phyloP scores from a whole-genome alignment of 257 asterid species.

The Ligustrum vulgare region DNA sequence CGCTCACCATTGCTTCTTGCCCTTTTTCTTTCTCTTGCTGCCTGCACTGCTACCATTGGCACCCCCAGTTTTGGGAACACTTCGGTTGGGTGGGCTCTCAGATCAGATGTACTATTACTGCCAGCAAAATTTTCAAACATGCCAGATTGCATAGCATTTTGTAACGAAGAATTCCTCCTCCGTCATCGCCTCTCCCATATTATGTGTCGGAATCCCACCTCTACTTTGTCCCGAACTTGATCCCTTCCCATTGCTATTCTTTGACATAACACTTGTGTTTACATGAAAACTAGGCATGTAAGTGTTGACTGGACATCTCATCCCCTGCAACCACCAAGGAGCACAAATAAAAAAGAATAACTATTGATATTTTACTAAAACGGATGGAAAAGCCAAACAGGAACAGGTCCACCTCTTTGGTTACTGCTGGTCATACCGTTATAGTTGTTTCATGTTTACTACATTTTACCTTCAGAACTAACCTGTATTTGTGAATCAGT shows the following conservation, averaged over 20 bases:
- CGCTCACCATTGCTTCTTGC: constrained; percentile 65
- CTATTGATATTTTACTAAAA: not conserved
- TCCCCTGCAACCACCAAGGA: constrained; percentile 52
- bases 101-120: constrained; percentile 36
- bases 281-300: constrained; percentile 94
- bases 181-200: constrained; percentile 69
- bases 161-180: constrained; percentile 85
- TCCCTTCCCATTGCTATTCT: constrained; percentile 54
- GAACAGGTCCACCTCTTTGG: not conserved
- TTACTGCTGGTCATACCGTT: not conserved
- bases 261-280: constrained; percentile 67
- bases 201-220: constrained; percentile 61
- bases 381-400: not conserved
- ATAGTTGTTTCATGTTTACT: not conserved
- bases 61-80: constrained; percentile 42
- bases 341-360: not conserved
- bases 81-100: constrained; percentile 42
- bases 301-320: constrained; percentile 81
- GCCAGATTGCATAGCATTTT: constrained; percentile 73
- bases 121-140: constrained; percentile 53
- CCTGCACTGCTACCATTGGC: constrained; percentile 32
- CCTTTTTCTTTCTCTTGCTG: constrained; percentile 79
- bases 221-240: constrained; percentile 47
- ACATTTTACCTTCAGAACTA: not conserved
- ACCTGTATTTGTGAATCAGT: not conserved